A percentile compares a stretch with the other conserved stretches of the same genome.
These are phyloP conservation scores for Jacaranda copaia DNA, from an alignment of 257 asterid species.

Conservation along the genomic window DNA sequence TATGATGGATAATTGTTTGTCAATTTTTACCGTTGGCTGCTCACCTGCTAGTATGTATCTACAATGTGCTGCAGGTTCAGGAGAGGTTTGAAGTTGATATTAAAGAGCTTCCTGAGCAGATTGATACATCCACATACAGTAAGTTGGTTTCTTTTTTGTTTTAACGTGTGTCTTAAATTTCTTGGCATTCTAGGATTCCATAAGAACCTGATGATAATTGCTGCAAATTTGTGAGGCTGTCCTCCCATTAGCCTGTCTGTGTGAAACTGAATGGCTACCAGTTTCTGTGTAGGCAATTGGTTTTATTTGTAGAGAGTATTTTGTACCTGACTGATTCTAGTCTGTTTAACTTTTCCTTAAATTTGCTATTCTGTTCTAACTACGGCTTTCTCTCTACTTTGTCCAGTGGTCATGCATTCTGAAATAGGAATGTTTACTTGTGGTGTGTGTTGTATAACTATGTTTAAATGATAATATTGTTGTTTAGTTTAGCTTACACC, in stretches of 20 bases:
- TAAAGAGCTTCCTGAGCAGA: constrained; percentile 95
- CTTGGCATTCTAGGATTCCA: too few relatives aligned
- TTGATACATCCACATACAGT: constrained; percentile 93
- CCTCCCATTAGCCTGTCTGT: background rate
- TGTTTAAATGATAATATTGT: background rate
- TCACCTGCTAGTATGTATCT: constrained; percentile 9
- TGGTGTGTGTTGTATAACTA: background rate
- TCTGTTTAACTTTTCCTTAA: too few relatives aligned
- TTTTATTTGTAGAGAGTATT: too few relatives aligned
- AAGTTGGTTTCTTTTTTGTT: constrained; percentile 35
- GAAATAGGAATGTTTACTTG: background rate
- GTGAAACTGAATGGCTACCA: too few relatives aligned
- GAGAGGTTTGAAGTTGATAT: constrained; percentile 96
- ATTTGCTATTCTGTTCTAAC: too few relatives aligned
- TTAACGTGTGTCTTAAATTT: background rate
- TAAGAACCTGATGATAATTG: background rate
- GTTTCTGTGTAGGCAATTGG: too few relatives aligned
- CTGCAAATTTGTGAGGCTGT: background rate
- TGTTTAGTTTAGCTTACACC: too few relatives aligned
- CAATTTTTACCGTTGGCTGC: constrained; percentile 8
- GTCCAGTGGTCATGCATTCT: background rate
- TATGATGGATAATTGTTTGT: background rate
- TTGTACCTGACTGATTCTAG: too few relatives aligned
- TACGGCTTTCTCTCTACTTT: background rate
- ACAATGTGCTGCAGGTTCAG: constrained; percentile 65